Base-by-base conservation (phyloP, 768 basidiomycete species). In the Nevesoporus exiguus region DNA sequence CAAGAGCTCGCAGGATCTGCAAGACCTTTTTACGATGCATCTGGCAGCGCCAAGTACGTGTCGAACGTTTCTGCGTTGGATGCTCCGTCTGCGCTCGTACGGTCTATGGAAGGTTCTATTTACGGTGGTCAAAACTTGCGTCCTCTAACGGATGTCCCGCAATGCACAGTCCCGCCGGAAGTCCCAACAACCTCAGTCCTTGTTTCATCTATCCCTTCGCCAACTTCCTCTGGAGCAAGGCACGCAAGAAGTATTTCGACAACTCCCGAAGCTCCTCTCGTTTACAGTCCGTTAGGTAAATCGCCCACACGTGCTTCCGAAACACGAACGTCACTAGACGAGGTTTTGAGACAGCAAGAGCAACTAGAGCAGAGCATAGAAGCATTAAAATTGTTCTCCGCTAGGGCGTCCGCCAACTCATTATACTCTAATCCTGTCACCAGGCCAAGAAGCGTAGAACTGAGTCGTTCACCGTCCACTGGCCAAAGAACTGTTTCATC, bases 291-390 rank as follows among this genome's bases (percentile, higher is more conserved):
- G 33, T 61, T 76, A 40, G 74, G 76, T 13, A 73, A 54, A 40
- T 30, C 49, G 24, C 21, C 15, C 29, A 31, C 54, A 29, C 49
- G 50, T 30, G 36, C 41, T 42, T 52, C 61, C 24, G 63, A 55
- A 9, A 65, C 66, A 42, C 54, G 64, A 34, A 68, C 66, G 17
- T 79, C 82, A 1, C 69, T 83, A 22, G 76, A 80, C 34, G 75
- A 78, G 49, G 73, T 88, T 31, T 61, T 83, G 40, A 80, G 80
- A 22, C 80, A 85, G 61, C 84, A 86, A 64, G 76, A 67, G 2
- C 83, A 87, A 56, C 73, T 89, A 47, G 86, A 87, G 61, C 73
- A 73, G 63, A 85, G 77, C 53, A 86, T 89, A 48, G 80, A 80
- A 27, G 79, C 77, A 33, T 72, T 89, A 43, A 77, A 74, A 40